Base-by-base conservation (phyloP, 1,284 basidiomycete genomes). In the Leccinum fallax region DNA sequence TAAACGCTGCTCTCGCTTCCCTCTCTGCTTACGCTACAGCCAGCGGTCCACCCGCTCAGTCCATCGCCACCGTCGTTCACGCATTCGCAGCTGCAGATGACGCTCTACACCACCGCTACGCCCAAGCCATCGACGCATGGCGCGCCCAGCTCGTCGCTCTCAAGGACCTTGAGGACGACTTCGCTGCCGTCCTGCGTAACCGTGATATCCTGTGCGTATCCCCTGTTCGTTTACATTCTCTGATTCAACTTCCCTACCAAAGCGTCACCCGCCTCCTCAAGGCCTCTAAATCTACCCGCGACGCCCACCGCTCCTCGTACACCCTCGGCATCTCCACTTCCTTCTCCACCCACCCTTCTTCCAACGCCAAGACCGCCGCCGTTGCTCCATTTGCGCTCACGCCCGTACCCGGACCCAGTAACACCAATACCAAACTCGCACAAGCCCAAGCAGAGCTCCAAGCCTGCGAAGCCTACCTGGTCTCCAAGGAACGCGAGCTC, bases 241-340 rank as follows among this genome's bases (percentile, higher is more conserved):
- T 30, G 28, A 15, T 2, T 38, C 6, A 15, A 3, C 8, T 15
- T 15, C 15, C 13, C 15, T 15, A 38, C 13, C 5, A 16, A 4
- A 40, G 90, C 3, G 86, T 93, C 11, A 90, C 86, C 4, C 84
- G 90, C 4, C 82, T 93, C 55, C 86, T 92, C 70, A 92, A 92
- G 69, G 85, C 83, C 4, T 90, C 89, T 32, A 90, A 89, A 69
- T 77, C 80, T 8, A 71, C 84, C 26, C 79, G 82, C 21, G 82
- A 84, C 55, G 78, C 81, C 0, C 57, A 70, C 1, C 68, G 34
- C 60, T 76, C 65, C 58, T 70, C 67, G 34, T 57, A 77, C 59
- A 61, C 74, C 59, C 21, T 26, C 7, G 34, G 67, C 24, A 75
- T 69, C 61, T 81, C 61, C 71, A 75, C 71, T 13, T 80, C 74